phyloP scores from a whole-genome alignment of 768 basidiomycete species.

The Boletus rex-veris region DNA sequence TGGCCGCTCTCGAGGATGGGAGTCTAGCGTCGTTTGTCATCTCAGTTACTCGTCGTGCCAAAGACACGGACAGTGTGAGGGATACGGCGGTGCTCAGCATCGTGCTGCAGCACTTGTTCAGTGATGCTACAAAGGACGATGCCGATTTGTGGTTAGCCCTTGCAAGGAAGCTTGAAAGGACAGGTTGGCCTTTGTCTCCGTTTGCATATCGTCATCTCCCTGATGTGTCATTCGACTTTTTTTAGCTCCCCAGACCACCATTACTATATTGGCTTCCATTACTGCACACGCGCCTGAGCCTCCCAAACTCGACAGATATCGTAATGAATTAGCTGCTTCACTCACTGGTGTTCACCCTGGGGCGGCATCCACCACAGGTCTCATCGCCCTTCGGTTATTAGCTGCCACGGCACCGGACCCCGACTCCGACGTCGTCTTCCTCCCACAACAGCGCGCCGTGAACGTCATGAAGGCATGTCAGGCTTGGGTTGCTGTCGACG shows the following conservation, averaged over 20 bases:
- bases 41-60: slow-evolving; percentile 32
- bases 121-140: slow-evolving; percentile 58
- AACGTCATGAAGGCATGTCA: slow-evolving; percentile 84
- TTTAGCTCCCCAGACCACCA: slow-evolving; percentile 65
- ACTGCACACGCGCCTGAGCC: slow-evolving; percentile 64
- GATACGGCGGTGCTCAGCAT: slow-evolving; percentile 58
- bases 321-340: slow-evolving; percentile 87
- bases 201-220: neutral
- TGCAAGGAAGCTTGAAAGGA: slow-evolving; percentile 60
- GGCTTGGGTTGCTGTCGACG: slow-evolving; percentile 68
- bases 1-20: slow-evolving; percentile 18
- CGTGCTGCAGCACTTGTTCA: slow-evolving; percentile 57
- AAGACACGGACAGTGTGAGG: slow-evolving; percentile 43
- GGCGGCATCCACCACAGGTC: slow-evolving; percentile 66
- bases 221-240: neutral
- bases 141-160: slow-evolving; percentile 74
- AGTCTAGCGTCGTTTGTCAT: slow-evolving; percentile 29
- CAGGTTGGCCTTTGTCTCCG: slow-evolving; percentile 42
- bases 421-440: slow-evolving; percentile 78
- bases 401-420: slow-evolving; percentile 70
- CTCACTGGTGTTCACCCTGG: slow-evolving; percentile 61
- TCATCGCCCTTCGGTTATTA: slow-evolving; percentile 65
- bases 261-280: slow-evolving; percentile 63
- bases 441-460: slow-evolving; percentile 80
- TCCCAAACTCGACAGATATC: slow-evolving; percentile 68